These are phyloP conservation scores for Epichloe festucae DNA, from an alignment of 2,329 filamentous ascomycete species.

Conservation along the genomic window DNA sequence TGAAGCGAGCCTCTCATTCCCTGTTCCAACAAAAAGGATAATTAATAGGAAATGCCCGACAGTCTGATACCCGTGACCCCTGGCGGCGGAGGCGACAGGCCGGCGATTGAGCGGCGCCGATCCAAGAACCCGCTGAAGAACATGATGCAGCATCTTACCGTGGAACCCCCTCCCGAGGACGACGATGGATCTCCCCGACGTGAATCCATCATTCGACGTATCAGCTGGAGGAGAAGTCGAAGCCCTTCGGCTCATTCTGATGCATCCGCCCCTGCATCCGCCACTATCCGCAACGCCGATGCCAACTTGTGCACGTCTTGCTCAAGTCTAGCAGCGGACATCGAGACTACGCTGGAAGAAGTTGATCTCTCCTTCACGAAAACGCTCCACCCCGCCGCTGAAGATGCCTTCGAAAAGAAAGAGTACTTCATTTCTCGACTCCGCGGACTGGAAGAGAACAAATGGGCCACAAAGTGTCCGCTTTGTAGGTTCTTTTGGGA, in stretches of 20 bases:
- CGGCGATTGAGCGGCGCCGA: slow-evolving; percentile 17
- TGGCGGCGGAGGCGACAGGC: slow-evolving; percentile 11
- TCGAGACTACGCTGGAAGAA: slow-evolving; percentile 20
- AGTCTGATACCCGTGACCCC: slow-evolving; percentile 14
- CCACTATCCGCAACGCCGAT: slow-evolving; percentile 15
- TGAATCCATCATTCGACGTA: slow-evolving; percentile 21
- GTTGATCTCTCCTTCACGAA: slow-evolving; percentile 18
- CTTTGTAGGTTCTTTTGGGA: slow-evolving; percentile 22
- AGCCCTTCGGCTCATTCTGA: slow-evolving; percentile 23
- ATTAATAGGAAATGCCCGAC: slow-evolving; percentile 14
- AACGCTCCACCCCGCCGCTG: slow-evolving; percentile 15
- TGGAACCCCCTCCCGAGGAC: slow-evolving; percentile 18
- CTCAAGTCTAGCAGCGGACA: slow-evolving; percentile 20
- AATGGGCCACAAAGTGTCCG: slow-evolving; percentile 21
- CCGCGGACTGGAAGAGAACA: slow-evolving; percentile 18
- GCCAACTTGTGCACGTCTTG: slow-evolving; percentile 19
- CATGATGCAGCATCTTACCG: slow-evolving; percentile 26
- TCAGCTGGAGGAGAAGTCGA: slow-evolving; percentile 23
- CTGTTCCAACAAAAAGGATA: neutral
- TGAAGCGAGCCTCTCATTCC: neutral
- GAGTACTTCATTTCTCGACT: slow-evolving; percentile 18
- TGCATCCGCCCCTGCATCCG: slow-evolving; percentile 7
- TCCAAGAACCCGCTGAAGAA: slow-evolving; percentile 23
- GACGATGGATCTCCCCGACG: slow-evolving; percentile 16
- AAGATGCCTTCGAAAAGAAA: slow-evolving; percentile 19